Evolutionary conservation across 169 alveolate genomes (phyloP), one percentile per base, ranked within the genome.

Genomic region (Eimeria brunetti): DNA sequence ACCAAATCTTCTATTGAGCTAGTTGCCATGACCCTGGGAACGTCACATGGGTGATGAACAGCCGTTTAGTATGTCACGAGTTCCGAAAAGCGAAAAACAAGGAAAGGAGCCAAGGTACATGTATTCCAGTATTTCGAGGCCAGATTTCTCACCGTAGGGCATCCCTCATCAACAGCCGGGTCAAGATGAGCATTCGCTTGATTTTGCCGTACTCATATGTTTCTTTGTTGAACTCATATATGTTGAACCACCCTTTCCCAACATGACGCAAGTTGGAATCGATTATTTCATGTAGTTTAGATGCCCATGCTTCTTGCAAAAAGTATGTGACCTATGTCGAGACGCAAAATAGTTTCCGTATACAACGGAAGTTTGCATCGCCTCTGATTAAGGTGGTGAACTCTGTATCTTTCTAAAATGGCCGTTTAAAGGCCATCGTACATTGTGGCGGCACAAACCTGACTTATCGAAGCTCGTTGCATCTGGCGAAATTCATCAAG

Each of bases 171-270:
- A 97, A 96, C 8, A 98, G 96, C 91, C 98, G 97, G 36, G 98
- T 98, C 38, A 98, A 97, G 44, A 98, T 98, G 94, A 98, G 96
- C 96, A 98, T 97, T 95, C 97, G 97, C 96, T 98, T 98, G 60
- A 98, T 94, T 94, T 98, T 98, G 75, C 99, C 98, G 95, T 98
- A 98, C 90, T 98, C 99, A 96, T 98, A 98, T 12, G 99, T 98
- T 88, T 98, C 99, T 96, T 98, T 98, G 56, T 98, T 96, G 33
- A 99, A 98, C 83, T 98, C 99, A 84, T 98, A 97, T 95, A 98
- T 96, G 92, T 98, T 98, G 94, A 98, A 98, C 98, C 99, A 98
- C n/a, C 99, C 99, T 84, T 98, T 98, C 0, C 99, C 99, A 9
- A 98, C 99, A 22, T 97, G 98, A 41, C 97, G 95, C 89, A 98